Base-by-base conservation (phyloP, 1,284 basidiomycete genomes). In the Laetiporus sulphureus region DNA sequence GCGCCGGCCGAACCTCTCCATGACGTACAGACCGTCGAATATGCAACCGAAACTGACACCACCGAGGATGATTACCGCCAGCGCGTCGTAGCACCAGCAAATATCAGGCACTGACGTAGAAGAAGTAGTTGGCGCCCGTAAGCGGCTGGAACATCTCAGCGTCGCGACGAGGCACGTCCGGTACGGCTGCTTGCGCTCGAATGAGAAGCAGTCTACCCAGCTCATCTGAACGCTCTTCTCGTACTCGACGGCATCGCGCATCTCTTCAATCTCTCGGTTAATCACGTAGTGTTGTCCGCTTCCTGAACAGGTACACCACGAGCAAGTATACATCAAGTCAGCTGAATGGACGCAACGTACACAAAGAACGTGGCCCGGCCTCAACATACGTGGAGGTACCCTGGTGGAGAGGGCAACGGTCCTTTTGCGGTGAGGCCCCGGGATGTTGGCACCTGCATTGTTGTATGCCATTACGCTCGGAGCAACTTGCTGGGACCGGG, bases 1-100 rank as follows among this genome's bases (percentile, higher is more conserved):
- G 6, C 80, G 68, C 40, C 81, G 71, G 10, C 82, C 81, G 55
- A 75, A 83, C 69, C 66, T 66, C 56, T 85, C 77, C 73, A 85
- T 79, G 42, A 85, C 64, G 56, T 80, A 84, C 49, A 87, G 60
- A 2, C 83, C 82, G 22, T 75, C 70, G 57, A 83, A 82, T 4
- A 81, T 84, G 59, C 79, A 82, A 25, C 66, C 64, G 51, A 84
- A 82, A 58, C 84, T 85, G 52, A 84, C 80, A 4, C 72, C 72
- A 37, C 82, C 81, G 31, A 85, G 66, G 46, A 87, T 84, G 49
- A 84, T 80, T n/a, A n/a, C n/a, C n/a, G n/a, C n/a, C n/a, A n/a
- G n/a, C n/a, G n/a, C n/a, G n/a, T n/a, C n/a, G n/a, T n/a, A n/a
- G n/a, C n/a, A n/a, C n/a, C n/a, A n/a, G n/a, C n/a, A n/a, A n/a